A percentile compares a stretch with the other conserved stretches of the same genome.
Evolutionary conservation across 169 alveolate species (phyloP).

Genomic region (Plasmodium relictum): DNA sequence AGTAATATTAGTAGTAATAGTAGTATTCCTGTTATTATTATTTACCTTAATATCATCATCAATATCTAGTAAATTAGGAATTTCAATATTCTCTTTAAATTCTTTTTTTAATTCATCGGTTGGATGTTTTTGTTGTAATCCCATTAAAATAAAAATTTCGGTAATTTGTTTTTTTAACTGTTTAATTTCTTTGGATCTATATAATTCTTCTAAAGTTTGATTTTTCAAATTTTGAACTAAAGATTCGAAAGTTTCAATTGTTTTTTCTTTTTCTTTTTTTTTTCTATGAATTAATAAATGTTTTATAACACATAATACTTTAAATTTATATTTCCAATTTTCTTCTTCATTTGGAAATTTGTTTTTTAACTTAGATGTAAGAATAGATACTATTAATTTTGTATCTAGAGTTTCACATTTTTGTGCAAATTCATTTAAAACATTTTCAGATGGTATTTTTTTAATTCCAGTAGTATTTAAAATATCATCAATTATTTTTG

Average conservation of each 20-base stretch:
- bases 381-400: slow-evolving; percentile 41
- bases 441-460: slow-evolving; percentile 49
- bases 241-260: slow-evolving; percentile 37
- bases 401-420: slow-evolving; percentile 74
- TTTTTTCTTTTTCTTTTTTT: slow-evolving; percentile 29
- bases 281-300: slow-evolving; percentile 41
- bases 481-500: slow-evolving; percentile 50
- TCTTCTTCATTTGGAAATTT: slow-evolving; percentile 42
- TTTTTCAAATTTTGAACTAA: slow-evolving; percentile 37
- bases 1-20: not conserved
- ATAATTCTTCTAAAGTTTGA: slow-evolving; percentile 55
- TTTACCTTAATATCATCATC: slow-evolving; percentile 27
- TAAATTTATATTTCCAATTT: slow-evolving; percentile 47
- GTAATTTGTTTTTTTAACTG: slow-evolving; percentile 52
- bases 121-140: slow-evolving; percentile 17
- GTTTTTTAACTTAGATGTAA: slow-evolving; percentile 35
- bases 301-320: slow-evolving; percentile 38
- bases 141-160: slow-evolving; percentile 60
- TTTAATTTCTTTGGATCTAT: slow-evolving; percentile 64
- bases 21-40: not conserved
- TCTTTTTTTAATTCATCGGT: not conserved
- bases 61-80: slow-evolving; percentile 23
- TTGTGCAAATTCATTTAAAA: slow-evolving; percentile 40
- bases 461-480: slow-evolving; percentile 43
- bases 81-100: not conserved